Evolutionary conservation across 2,329 filamentous ascomycete genomes (phyloP), one percentile per base, ranked within the genome.

Genomic region (Cladosporium austrohemisphaericum): DNA sequence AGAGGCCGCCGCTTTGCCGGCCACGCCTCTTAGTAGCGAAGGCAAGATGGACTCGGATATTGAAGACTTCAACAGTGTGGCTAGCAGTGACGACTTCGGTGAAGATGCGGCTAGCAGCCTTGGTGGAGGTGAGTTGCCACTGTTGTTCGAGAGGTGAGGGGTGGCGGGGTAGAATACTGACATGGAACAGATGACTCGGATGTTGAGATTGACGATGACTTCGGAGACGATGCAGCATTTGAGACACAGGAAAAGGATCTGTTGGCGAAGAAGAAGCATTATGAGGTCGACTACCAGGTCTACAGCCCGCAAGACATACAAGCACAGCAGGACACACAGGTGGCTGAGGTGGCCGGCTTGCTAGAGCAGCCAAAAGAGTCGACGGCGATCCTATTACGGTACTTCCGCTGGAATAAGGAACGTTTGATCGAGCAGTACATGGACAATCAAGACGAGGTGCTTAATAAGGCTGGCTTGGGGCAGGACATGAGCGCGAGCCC

Each of bases 381-480:
- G 55, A 84, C 88, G 0, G 92, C 91, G 19, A 96, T 98, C 46
- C 76, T 98, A 32, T 75, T 98, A 52, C 85, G 93, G 38, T 81
- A 93, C 69, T 88, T 88, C 60, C 81, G 90, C 63, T 98, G 93
- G 93, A 97, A 97, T 69, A 93, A 95, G 68, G 93, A 98, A 66
- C 84, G 88, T 31, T 69, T 98, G 58, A 91, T 97, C 50, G 93
- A 98, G 63, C 84, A 89, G 56, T 97, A 97, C 69, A 96, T 98
- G 91, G 92, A 98, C 56, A 80, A 81, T 43, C 83, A 86, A 3
- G 82, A 86, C 52, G 81, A 85, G 62, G 81, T 93, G 2, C 73
- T 97, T 26, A 90, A 95, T 61, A 84, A 83, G 53, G 91, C 92
- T 11, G 93, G 93, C 1, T 72, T 98, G 23, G 85, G 84, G 28